Base-by-base conservation (phyloP, 2,329 filamentous ascomycete genomes). In the Apiospora malaysiana region DNA sequence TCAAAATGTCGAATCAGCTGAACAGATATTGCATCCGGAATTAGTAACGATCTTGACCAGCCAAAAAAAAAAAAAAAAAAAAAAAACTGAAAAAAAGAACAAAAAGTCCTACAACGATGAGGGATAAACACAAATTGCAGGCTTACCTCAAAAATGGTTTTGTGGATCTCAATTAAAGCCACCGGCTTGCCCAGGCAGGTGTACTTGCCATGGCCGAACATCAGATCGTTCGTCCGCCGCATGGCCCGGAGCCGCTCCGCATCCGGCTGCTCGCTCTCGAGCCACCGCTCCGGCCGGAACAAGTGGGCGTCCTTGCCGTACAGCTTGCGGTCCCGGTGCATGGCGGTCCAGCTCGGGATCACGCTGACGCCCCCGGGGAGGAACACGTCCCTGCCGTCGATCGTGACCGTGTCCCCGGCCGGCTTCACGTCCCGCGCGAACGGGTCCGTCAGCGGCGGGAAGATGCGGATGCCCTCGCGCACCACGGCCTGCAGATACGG, bases 111-210 rank as follows among this genome's bases (percentile, higher is more conserved):
- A 47, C 4, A 4, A 1, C 8, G 32, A 10, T 2, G n/a, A 8
- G 18, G 56, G 18, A 9, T 37, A 2, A 9, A 32, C 1, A 3
- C 12, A 63, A n/a, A 2, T 6, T 10, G 27, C 9, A 63, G 1
- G 12, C 56, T 12, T 63, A 40, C 56, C 79, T 83, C 80, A 43
- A 82, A 78, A 59, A 83, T 74, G 1, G 79, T 73, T 73, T 85
- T 85, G 70, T 81, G 79, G 63, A 84, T 66, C 75, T 84, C 82
- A 73, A 84, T 80, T 68, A 79, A 73, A 2, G 82, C 82, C 45
- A 84, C 80, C 27, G 78, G 75, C 73, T 79, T 81, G 0, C 83
- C 83, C 21, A 83, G 71, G 71, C 83, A 84, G 63, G 76, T 72
- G 68, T 77, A 81, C 23, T 75, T 76, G 1, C 83, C 82, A 43